Conservation (phyloP, 1,284 basidiomycete species). For the Austroboletus novae-zelandiae region DNA sequence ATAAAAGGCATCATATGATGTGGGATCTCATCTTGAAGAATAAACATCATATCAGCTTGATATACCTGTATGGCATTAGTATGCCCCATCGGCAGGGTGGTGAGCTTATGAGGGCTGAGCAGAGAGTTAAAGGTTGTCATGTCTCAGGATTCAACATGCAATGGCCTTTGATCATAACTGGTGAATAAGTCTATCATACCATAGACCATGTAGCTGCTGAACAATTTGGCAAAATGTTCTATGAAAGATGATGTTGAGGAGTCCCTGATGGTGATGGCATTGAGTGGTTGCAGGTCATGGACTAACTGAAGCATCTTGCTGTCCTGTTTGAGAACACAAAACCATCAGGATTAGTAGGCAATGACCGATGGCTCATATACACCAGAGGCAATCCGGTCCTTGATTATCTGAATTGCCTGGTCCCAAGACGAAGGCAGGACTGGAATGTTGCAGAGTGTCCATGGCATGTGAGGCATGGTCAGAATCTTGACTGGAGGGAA, state of each 20-base stretch:
- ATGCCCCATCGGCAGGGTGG: not conserved
- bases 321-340: constrained; percentile 40
- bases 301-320: constrained; percentile 21
- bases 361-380: constrained; percentile 32
- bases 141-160: too few relatives aligned
- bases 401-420: constrained; percentile 19
- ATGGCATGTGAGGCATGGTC: constrained; percentile 12
- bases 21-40: not conserved
- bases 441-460: constrained; percentile 19
- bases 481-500: constrained; percentile 19
- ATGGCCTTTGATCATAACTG: too few relatives aligned
- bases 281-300: constrained; percentile 29
- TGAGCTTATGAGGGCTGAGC: too few relatives aligned
- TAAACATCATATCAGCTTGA: not conserved
- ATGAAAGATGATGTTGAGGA: too few relatives aligned
- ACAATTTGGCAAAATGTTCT: too few relatives aligned
- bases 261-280: constrained; percentile 26
- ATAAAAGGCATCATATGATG: not conserved
- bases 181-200: too few relatives aligned
- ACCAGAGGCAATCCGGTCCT: constrained; percentile 22
- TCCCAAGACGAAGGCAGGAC: constrained; percentile 7
- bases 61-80: not conserved
- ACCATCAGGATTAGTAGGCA: constrained; percentile 38
- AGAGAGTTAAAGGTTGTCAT: too few relatives aligned
- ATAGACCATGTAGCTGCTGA: too few relatives aligned